phyloP scores from a whole-genome alignment of 2,329 filamentous ascomycete genomes.

The Bertia moriformis region DNA sequence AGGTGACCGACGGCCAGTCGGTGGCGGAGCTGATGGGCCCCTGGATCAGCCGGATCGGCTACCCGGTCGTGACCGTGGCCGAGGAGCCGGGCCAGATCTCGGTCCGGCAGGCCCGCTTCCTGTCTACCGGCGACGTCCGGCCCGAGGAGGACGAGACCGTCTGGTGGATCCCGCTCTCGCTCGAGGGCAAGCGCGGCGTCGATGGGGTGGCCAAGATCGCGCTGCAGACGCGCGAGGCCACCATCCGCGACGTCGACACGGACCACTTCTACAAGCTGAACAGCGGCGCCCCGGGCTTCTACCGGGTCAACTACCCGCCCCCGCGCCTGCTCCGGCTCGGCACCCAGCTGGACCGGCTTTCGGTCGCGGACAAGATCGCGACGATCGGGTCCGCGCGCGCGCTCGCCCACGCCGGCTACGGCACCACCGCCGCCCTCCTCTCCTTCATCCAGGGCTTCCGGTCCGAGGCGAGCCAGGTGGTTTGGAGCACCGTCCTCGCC shows the following conservation, averaged over 20 bases:
- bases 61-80: slow-evolving; percentile 73
- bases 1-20: slow-evolving; percentile 77
- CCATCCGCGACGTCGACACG: slow-evolving; percentile 59
- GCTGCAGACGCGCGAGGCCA: slow-evolving; percentile 64
- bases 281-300: slow-evolving; percentile 73
- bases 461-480: slow-evolving; percentile 68
- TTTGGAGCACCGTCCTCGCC: slow-evolving; percentile 74
- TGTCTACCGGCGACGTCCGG: slow-evolving; percentile 81
- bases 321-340: slow-evolving; percentile 68
- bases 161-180: slow-evolving; percentile 88
- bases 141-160: slow-evolving; percentile 78
- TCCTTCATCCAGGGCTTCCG: slow-evolving; percentile 75
- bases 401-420: slow-evolving; percentile 73
- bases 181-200: slow-evolving; percentile 61
- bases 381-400: slow-evolving; percentile 80
- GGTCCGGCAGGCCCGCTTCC: slow-evolving; percentile 74
- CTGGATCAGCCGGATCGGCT: slow-evolving; percentile 92
- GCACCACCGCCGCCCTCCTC: slow-evolving; percentile 67
- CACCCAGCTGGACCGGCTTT: slow-evolving; percentile 60
- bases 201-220: slow-evolving; percentile 49
- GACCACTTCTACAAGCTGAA: slow-evolving; percentile 99
- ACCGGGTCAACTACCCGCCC: slow-evolving; percentile 86
- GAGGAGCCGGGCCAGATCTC: slow-evolving; percentile 73
- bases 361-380: slow-evolving; percentile 79
- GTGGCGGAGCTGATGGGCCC: slow-evolving; percentile 77